Conservation (phyloP, 306 rosid species). For the Cucumis cinereus region DNA sequence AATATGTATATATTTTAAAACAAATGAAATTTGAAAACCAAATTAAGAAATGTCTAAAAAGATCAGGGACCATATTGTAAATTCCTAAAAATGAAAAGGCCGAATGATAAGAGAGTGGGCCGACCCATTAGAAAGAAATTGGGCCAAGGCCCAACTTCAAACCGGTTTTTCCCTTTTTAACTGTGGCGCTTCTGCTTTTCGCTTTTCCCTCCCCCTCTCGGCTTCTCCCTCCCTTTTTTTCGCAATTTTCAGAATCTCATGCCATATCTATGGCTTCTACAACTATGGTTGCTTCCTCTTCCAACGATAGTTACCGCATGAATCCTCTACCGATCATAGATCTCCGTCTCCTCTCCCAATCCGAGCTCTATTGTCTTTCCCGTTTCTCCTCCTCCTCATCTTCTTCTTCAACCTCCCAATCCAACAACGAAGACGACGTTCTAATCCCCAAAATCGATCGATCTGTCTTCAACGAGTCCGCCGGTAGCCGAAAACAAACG, state of each 20-base stretch:
- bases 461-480: conserved; percentile 79
- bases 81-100: neutral
- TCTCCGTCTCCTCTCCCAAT: conserved; percentile 56
- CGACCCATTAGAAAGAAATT: neutral
- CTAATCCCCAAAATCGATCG: conserved; percentile 77
- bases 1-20: no score
- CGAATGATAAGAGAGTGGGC: neutral
- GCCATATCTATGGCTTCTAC: conserved; percentile 35
- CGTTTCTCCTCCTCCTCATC: conserved; percentile 22
- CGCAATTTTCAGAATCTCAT: neutral
- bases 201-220: neutral
- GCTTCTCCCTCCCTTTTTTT: neutral
- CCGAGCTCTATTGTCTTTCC: conserved; percentile 61
- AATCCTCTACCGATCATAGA: conserved; percentile 41
- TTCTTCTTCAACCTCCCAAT: conserved; percentile 13
- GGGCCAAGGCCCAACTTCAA: neutral
- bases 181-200: neutral
- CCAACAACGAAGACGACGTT: conserved; percentile 27
- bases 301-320: conserved; percentile 11
- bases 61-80: no score
- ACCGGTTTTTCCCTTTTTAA: neutral
- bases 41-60: no score
- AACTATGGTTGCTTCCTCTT: conserved; percentile 20
- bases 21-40: no score
- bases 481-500: conserved; percentile 90